Conservation (phyloP, 345 rosid genomes). For the Eucalyptus decipiens region DNA sequence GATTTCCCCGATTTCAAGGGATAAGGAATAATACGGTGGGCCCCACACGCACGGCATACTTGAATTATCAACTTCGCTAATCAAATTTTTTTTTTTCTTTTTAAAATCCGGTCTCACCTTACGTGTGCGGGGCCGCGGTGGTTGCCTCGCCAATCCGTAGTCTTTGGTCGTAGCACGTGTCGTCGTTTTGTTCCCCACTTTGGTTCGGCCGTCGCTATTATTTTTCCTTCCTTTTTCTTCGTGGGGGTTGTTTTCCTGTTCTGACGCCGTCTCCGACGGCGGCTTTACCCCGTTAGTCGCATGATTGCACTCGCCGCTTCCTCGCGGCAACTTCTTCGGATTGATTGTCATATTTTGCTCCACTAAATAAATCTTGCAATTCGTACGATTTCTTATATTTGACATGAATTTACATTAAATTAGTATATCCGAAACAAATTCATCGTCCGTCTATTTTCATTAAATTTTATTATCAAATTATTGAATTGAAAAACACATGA, state of each 20-base stretch:
- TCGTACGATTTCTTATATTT: not conserved
- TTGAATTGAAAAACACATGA: accelerated
- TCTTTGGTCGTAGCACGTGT: not conserved
- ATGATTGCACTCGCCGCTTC: not conserved
- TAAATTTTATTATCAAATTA: no score
- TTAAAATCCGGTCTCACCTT: not conserved
- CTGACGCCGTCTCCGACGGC: not conserved
- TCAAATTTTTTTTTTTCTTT: not conserved
- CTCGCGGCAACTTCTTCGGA: not conserved
- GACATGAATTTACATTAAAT: no score
- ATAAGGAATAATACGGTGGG: not conserved
- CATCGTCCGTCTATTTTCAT: accelerated
- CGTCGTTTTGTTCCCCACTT: not conserved
- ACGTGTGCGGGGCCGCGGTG: not conserved
- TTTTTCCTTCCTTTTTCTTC: not conserved
- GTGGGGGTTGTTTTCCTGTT: not conserved
- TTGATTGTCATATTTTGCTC: accelerated
- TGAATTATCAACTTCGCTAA: no score
- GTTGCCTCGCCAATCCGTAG: not conserved
- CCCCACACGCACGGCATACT: no score
- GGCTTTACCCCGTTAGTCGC: not conserved
- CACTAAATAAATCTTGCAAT: not conserved
- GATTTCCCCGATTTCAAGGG: not conserved
- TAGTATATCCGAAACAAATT: no score
- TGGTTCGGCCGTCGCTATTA: not conserved